A percentile compares a stretch with the other conserved stretches of the same genome.
These are phyloP conservation scores for Lentinula boryana DNA, from an alignment of 768 basidiomycete species.

Conservation along the genomic window DNA sequence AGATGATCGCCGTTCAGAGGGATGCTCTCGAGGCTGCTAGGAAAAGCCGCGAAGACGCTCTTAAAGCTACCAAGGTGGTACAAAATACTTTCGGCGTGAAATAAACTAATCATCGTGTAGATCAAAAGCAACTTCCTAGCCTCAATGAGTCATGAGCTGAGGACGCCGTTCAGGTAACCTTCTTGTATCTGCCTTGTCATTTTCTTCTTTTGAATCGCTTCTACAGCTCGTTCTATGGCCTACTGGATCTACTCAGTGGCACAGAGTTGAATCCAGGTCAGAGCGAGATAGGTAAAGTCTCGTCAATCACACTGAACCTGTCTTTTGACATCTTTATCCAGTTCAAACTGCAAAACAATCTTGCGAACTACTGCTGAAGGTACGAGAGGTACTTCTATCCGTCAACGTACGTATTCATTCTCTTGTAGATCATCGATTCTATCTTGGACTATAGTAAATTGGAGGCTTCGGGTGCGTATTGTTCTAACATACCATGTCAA, in stretches of 20 bases:
- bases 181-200: not conserved
- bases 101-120: slow-evolving; percentile 21
- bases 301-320: slow-evolving; percentile 3
- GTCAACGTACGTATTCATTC: slow-evolving; percentile 5
- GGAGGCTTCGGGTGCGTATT: slow-evolving; percentile 56
- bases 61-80: slow-evolving; percentile 65
- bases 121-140: slow-evolving; percentile 77
- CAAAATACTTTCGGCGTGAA: not conserved
- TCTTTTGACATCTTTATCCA: slow-evolving; percentile 16
- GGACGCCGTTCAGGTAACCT: slow-evolving; percentile 68
- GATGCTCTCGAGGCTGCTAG: slow-evolving; percentile 67
- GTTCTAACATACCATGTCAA: not conserved
- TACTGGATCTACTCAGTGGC: slow-evolving; percentile 67
- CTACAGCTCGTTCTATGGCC: slow-evolving; percentile 65
- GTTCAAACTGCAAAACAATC: slow-evolving; percentile 77
- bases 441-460: slow-evolving; percentile 78
- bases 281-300: slow-evolving; percentile 54
- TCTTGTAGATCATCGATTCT: slow-evolving; percentile 63
- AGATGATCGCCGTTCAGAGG: slow-evolving; percentile 69
- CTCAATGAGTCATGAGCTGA: slow-evolving; percentile 72
- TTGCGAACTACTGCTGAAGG: slow-evolving; percentile 69
- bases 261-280: slow-evolving; percentile 67
- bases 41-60: slow-evolving; percentile 63
- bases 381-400: slow-evolving; percentile 13
- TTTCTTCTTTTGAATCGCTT: not conserved